Percentiles rank a stretch among this genome's conserved stretches.
These are phyloP conservation scores for Ampelomyces quisqualis DNA, from an alignment of 2,329 filamentous ascomycete species.

Conservation along the genomic window DNA sequence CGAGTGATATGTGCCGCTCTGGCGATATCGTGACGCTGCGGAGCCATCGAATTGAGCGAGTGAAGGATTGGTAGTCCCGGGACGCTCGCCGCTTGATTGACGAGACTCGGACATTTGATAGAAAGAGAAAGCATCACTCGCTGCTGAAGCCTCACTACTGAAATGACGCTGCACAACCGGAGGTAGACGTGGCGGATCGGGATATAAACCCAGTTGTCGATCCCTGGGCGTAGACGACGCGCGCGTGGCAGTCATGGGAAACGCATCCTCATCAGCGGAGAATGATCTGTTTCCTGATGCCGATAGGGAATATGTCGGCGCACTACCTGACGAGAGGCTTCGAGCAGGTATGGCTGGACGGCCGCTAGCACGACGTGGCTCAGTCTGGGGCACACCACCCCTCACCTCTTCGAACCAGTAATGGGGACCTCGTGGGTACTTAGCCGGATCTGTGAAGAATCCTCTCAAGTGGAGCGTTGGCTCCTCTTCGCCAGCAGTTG, in stretches of 20 bases:
- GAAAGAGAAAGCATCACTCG: slow-evolving; percentile 35
- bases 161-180: slow-evolving; percentile 8
- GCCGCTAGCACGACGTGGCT: slow-evolving; percentile 20
- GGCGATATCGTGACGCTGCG: slow-evolving; percentile 15
- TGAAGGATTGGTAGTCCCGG: slow-evolving; percentile 9
- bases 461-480: slow-evolving; percentile 9
- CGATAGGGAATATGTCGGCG: slow-evolving; percentile 13
- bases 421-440: background rate
- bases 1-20: slow-evolving; percentile 25
- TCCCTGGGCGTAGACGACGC: no score
- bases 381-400: slow-evolving; percentile 17
- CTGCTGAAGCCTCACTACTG: slow-evolving; percentile 30
- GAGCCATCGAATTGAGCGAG: slow-evolving; percentile 28
- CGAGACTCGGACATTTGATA: slow-evolving; percentile 35
- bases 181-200: background rate
- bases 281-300: no score
- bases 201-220: no score
- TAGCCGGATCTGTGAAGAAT: slow-evolving; percentile 5
- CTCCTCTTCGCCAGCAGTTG: background rate
- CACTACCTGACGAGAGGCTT: slow-evolving; percentile 29
- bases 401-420: slow-evolving; percentile 8
- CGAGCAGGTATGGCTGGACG: slow-evolving; percentile 12
- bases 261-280: no score
- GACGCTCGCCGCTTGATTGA: slow-evolving; percentile 25
- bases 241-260: no score